phyloP scores from a whole-genome alignment of 139 green algal genomes.

The Micromonas pusilla region DNA sequence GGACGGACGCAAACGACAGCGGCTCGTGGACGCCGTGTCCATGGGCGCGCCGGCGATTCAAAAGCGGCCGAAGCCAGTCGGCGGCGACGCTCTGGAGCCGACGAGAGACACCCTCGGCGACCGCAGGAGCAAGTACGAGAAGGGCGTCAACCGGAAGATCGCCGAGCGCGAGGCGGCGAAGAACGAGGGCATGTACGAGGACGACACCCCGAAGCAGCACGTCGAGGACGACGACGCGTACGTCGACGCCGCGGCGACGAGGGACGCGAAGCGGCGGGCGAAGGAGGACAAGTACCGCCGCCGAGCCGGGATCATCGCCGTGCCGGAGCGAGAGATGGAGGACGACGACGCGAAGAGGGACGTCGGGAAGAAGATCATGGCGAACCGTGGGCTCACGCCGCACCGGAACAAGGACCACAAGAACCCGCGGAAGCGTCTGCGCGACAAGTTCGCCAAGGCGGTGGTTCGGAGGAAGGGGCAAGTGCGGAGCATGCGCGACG shows the following conservation, averaged over 20 bases:
- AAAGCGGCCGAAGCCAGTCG: slow-evolving; percentile 15
- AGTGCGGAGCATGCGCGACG: slow-evolving; percentile 60
- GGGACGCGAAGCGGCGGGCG: slow-evolving; percentile 20
- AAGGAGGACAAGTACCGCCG: slow-evolving; percentile 26
- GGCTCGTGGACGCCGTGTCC: slow-evolving; percentile 25
- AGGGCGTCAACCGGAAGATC: neutral
- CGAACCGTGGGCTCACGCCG: slow-evolving; percentile 92
- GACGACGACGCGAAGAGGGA: slow-evolving; percentile 1
- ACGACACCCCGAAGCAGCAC: neutral
- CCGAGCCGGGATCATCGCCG: neutral
- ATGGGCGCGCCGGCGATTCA: too few relatives aligned
- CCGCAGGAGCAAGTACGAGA: slow-evolving; percentile 15
- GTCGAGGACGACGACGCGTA: slow-evolving; percentile 25
- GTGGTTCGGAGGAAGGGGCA: slow-evolving; percentile 75
- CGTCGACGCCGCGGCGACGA: neutral
- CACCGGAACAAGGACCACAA: slow-evolving; percentile 85
- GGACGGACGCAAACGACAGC: slow-evolving; percentile 10
- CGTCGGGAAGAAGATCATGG: slow-evolving; percentile 66
- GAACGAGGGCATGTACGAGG: neutral
- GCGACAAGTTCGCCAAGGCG: slow-evolving; percentile 46
- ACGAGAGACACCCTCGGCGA: slow-evolving; percentile 47
- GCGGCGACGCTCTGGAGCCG: slow-evolving; percentile 66
- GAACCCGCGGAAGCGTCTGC: slow-evolving; percentile 80
- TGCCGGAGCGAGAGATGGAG: neutral
- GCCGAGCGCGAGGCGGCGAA: neutral